Percentiles rank a stretch among this genome's conserved stretches.
phyloP scores from a whole-genome alignment of 1,284 basidiomycete species.

The Sphagnurus paluster region DNA sequence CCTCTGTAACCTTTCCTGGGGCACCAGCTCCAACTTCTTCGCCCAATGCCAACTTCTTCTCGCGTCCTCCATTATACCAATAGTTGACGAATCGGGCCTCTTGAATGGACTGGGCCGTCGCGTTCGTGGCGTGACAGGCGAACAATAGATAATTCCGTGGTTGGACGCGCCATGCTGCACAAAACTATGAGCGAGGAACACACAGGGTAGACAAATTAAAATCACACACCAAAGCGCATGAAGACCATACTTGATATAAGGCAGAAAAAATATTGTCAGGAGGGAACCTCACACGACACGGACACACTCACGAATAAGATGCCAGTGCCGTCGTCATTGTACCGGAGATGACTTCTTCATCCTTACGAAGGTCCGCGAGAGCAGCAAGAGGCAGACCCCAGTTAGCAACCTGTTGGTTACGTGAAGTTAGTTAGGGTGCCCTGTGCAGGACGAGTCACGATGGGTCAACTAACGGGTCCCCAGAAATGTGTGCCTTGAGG shows the following conservation, averaged over 20 bases:
- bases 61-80: conserved; percentile 81
- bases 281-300: conserved; percentile 10
- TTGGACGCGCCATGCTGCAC: conserved; percentile 86
- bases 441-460: no score
- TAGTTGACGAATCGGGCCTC: conserved; percentile 87
- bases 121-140: conserved; percentile 90
- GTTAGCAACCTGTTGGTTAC: conserved; percentile 87
- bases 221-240: conserved; percentile 83
- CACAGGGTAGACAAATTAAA: not conserved
- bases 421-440: no score
- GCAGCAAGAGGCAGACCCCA: conserved; percentile 96
- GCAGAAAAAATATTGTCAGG: conserved; percentile 11
- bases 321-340: conserved; percentile 92
- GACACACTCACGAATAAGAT: conserved; percentile 83
- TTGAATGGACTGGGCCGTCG: conserved; percentile 82
- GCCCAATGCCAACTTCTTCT: conserved; percentile 52
- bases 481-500: conserved; percentile 89
- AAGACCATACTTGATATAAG: conserved; percentile 86
- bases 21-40: conserved; percentile 28
- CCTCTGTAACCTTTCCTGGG: conserved; percentile 50
- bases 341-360: conserved; percentile 94
- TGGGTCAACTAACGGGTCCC: conserved; percentile 90
- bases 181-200: conserved; percentile 6
- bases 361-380: conserved; percentile 84
- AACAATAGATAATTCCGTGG: conserved; percentile 94